Conservation (phyloP, 345 rosid species). For the Theobroma cacao region DNA sequence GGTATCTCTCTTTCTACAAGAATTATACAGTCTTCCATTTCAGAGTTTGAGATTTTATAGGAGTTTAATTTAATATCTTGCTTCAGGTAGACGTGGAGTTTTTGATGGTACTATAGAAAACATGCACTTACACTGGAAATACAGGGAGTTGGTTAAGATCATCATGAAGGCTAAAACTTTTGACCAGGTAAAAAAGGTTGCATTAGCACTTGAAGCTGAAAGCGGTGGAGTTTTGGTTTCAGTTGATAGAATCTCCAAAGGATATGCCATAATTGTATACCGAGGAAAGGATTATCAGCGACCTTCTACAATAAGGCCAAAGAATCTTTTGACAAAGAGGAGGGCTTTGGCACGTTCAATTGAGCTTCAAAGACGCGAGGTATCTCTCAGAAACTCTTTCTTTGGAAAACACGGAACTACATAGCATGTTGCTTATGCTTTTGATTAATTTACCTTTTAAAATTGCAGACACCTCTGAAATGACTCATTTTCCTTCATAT, state of each 20-base stretch:
- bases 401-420: constrained; percentile 1
- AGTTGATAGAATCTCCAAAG: constrained; percentile 85
- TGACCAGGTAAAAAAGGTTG: constrained; percentile 79
- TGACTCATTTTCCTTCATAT: constrained; percentile 15
- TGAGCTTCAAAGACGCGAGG: constrained; percentile 94
- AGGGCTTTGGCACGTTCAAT: constrained; percentile 95
- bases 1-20: constrained; percentile 38
- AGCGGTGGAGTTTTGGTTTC: constrained; percentile 94
- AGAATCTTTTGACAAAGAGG: constrained; percentile 88
- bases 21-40: constrained; percentile 1
- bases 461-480: constrained; percentile 4
- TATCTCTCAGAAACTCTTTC: constrained; percentile 20
- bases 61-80: constrained; percentile 20
- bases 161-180: constrained; percentile 66
- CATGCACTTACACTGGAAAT: constrained; percentile 99
- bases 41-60: constrained; percentile 16
- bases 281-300: constrained; percentile 86
- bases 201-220: constrained; percentile 92
- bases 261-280: constrained; percentile 78
- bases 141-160: constrained; percentile 85
- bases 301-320: constrained; percentile 78
- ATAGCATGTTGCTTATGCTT: constrained; percentile 5
- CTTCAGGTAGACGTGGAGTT: constrained; percentile 89
- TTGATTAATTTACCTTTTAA: not conserved
- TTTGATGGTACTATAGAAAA: constrained; percentile 95